Evolutionary conservation across 1,139 yeast genomes (phyloP).

Genomic region (Lodderomyces theae): DNA sequence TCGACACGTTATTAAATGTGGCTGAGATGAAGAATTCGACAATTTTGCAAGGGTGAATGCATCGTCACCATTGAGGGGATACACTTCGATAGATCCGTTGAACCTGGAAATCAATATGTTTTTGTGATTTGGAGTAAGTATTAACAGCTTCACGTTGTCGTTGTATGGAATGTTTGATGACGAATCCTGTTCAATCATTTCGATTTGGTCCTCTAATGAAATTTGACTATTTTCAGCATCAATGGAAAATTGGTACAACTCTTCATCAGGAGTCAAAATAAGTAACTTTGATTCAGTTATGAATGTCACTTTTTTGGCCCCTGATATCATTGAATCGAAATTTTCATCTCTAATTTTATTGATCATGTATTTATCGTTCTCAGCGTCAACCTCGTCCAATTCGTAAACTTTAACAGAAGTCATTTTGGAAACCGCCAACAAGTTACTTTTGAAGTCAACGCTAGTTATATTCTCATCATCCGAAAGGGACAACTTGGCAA

Average conservation of each 20-base stretch:
- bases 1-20: slow-evolving; percentile 64
- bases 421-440: slow-evolving; percentile 70
- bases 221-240: slow-evolving; percentile 23
- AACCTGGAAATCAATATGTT: slow-evolving; percentile 56
- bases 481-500: slow-evolving; percentile 62
- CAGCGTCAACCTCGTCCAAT: slow-evolving; percentile 34
- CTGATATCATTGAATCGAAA: slow-evolving; percentile 45
- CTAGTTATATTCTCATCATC: slow-evolving; percentile 81
- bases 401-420: slow-evolving; percentile 68
- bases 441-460: slow-evolving; percentile 60
- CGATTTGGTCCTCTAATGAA: slow-evolving; percentile 40
- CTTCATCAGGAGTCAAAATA: slow-evolving; percentile 65
- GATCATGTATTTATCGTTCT: slow-evolving; percentile 43
- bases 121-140: slow-evolving; percentile 43
- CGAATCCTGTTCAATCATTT: slow-evolving; percentile 24
- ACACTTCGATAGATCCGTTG: slow-evolving; percentile 65
- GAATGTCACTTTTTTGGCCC: slow-evolving; percentile 56
- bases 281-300: slow-evolving; percentile 46
- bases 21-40: slow-evolving; percentile 37
- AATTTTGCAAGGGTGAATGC: slow-evolving; percentile 37
- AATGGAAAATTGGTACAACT: slow-evolving; percentile 50
- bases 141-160: slow-evolving; percentile 44
- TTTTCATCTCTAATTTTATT: slow-evolving; percentile 52
- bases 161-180: background rate
- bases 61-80: slow-evolving; percentile 19